These are phyloP conservation scores for Stemphylium beticola DNA, from an alignment of 2,329 filamentous ascomycete genomes.

Conservation along the genomic window DNA sequence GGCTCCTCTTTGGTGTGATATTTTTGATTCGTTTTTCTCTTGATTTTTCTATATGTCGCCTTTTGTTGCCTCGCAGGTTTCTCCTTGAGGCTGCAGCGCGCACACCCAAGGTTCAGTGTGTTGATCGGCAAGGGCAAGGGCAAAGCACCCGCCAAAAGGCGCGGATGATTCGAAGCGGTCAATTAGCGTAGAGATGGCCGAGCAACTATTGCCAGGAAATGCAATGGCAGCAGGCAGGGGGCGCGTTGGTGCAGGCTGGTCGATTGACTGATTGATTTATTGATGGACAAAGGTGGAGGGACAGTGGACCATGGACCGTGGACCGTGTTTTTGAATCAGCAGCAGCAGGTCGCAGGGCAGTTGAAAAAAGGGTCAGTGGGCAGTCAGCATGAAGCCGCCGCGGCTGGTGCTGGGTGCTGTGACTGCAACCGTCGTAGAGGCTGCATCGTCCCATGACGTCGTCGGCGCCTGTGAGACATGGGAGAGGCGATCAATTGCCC, in stretches of 20 bases:
- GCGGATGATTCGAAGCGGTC: conserved; percentile 17
- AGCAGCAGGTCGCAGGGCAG: neutral
- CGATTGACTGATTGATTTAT: neutral
- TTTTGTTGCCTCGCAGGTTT: neutral
- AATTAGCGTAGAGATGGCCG: conserved; percentile 16
- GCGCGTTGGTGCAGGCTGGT: neutral
- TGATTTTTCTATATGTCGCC: no score
- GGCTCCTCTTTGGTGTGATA: no score
- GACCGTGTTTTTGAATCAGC: neutral
- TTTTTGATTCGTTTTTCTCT: no score
- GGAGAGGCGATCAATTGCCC: conserved; percentile 9
- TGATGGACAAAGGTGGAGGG: neutral
- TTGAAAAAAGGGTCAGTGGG: neutral
- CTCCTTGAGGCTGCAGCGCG: neutral
- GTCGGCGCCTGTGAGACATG: conserved; percentile 4
- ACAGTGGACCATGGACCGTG: neutral
- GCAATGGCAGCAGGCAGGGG: neutral
- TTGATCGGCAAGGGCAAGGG: conserved; percentile 8
- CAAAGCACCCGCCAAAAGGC: conserved; percentile 6
- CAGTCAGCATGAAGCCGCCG: neutral
- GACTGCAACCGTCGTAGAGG: neutral
- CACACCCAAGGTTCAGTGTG: neutral
- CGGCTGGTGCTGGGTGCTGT: neutral
- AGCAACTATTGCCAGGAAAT: conserved; percentile 1
- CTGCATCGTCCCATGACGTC: conserved; percentile 10